phyloP scores from a whole-genome alignment of 331 rosid species.

The Rhamnella rubrinervis region DNA sequence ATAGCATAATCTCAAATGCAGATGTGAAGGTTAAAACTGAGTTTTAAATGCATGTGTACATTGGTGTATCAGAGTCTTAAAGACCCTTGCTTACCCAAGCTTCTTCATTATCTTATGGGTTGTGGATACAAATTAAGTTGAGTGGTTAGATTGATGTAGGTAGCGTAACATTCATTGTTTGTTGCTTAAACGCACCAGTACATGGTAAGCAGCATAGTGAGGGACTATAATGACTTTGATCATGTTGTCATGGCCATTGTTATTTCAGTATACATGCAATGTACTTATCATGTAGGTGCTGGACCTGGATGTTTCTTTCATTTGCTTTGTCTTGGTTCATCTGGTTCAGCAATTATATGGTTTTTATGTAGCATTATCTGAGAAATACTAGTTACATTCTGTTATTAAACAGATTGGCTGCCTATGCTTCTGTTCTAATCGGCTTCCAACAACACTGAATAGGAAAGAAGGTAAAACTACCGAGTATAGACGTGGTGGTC shows the following conservation, averaged over 20 bases:
- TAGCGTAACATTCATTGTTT: no score
- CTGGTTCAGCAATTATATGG: background rate
- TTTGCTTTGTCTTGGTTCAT: no score
- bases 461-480: background rate
- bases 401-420: background rate
- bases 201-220: background rate
- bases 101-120: background rate
- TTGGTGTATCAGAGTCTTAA: conserved; percentile 17
- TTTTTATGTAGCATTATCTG: background rate
- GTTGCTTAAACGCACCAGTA: background rate
- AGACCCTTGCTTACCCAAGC: background rate
- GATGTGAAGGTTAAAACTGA: conserved; percentile 76
- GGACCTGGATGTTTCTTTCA: no score
- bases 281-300: no score
- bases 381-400: background rate
- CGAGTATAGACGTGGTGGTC: background rate
- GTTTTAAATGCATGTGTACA: conserved; percentile 33
- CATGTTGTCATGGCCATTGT: background rate
- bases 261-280: background rate
- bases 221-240: background rate
- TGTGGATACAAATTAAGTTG: conserved; percentile 1
- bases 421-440: background rate
- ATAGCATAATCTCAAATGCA: conserved; percentile 70
- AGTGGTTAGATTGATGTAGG: background rate
- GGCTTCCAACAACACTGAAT: background rate